Base-by-base conservation (phyloP, 495 filamentous ascomycete species). In the Staphylotrichum tortipilum region DNA sequence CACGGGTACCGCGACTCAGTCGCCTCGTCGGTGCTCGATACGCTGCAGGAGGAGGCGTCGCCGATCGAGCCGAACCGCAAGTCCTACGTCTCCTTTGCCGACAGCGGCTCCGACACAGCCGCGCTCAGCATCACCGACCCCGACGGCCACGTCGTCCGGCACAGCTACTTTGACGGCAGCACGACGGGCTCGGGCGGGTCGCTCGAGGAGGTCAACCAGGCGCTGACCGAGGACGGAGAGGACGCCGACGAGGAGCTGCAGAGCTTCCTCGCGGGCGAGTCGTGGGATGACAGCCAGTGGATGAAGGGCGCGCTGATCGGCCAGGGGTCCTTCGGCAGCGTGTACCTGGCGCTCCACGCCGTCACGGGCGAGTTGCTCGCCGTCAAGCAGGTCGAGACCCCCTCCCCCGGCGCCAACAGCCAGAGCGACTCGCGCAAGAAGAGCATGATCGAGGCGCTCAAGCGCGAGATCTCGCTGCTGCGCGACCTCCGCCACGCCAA, bases 281-380 rank as follows among this genome's bases (percentile, higher is more conserved):
- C 88, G 23, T 96, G 92, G 79, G 88, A 94, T 49, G 86, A 92
- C 35, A 83, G 89, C 69, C 89, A 91, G 62, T 99, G 94, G 89
- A 99, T 99, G 89, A 95, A 96, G 69, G 92, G 92, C 60, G 88
- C 89, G 12, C 70, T 97, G 40, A 99, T 99, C 58, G 92, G 92
- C 38, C 89, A 95, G 65, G 92, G 92, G 50, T 95, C 89, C 38
- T 99, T 99, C 59, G 92, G 92, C 59, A 90, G 87, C 56, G 92
- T 99, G 42, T 99, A 89, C 71, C 75, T 99, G 33, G 94, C 92
- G 47, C 76, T 99, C n/a, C 94, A 97, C 60, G 84, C 92, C 47
- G 84, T 99, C 47, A 99, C 94, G 22, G 92, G 90, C 58, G 94
- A 95, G 64, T 83, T 99, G 34, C 89, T 99, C 75, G 92, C 92